Percentiles rank a stretch among this genome's conserved stretches.
Evolutionary conservation across 108 stramenopile genomes (phyloP).

Genomic region (Epipyxis sp.): DNA sequence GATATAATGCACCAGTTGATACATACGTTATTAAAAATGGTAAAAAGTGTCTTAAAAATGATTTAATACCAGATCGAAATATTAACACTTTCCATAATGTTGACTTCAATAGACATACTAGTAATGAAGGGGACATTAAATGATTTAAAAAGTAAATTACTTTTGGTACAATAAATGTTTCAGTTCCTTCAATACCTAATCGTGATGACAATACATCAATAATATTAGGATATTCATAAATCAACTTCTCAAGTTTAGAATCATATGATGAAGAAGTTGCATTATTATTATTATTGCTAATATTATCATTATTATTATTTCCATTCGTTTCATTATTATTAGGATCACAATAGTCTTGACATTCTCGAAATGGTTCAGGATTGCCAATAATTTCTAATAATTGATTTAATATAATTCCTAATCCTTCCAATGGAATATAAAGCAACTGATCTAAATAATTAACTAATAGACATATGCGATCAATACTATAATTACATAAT

Average conservation of each 20-base stretch:
- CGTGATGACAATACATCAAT: slow-evolving; percentile 20
- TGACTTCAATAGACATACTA: not conserved
- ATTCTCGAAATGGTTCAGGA: too few species aligned
- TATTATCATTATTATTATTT: too few species aligned
- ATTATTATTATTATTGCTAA: not conserved
- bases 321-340: too few species aligned
- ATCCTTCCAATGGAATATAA: slow-evolving; percentile 12
- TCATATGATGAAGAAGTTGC: not conserved
- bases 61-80: not conserved
- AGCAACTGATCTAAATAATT: not conserved
- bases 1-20: not conserved
- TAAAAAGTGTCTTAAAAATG: slow-evolving; percentile 14
- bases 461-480: not conserved
- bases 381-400: not conserved
- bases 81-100: slow-evolving; percentile 19
- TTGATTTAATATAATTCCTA: not conserved
- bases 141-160: not conserved
- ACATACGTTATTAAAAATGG: slow-evolving; percentile 17
- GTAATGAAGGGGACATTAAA: not conserved
- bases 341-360: too few species aligned
- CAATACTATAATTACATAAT: not conserved
- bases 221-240: not conserved
- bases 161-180: not conserved
- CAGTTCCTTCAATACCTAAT: slow-evolving; percentile 29
- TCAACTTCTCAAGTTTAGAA: not conserved